Base-by-base conservation (phyloP, 495 filamentous ascomycete species). In the Wilcoxina mikolae region DNA sequence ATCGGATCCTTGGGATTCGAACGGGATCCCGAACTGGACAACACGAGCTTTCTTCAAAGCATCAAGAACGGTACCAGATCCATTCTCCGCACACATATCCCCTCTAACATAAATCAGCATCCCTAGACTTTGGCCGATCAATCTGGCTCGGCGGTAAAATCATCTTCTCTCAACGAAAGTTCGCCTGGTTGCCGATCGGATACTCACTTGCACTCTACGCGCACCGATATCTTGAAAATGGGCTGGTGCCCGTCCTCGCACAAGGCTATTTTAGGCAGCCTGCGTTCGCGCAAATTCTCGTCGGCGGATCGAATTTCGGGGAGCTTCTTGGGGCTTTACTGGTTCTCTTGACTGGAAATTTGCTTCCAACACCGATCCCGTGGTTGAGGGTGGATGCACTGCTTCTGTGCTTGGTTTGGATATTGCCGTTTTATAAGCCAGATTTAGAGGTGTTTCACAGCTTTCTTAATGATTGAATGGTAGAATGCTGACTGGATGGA, bases 221-320 rank as follows among this genome's bases (percentile, higher is more conserved):
- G 22, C 71, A 74, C 48, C 66, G 70, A 11, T 73, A 71, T 46
- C 67, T 74, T 38, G 72, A 74, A 53, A 71, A 69, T 42, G 68
- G 63, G 25, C 59, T 74, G n/a, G 67, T 67, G 1, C 71, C 70
- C 0, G 65, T 68, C 3, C 57, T 74, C 4, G 71, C 71, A 3
- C 59, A 67, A 17, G 65, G 68, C 12, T 69, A 72, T 27, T 54
- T 73, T 25, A 65, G 62, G 0, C 63, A 71, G 26, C 60, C 69
- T 0, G 67, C 71, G 11, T 74, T 69, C 64, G 66, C 68, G 22
- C 70, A 72, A 53, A 72, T 73, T 41, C 68, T 72, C 25, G 67
- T 73, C 35, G 70, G 71, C 44, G 71, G 72, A 2, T 69, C 66
- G 10, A 74, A 74, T 48, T 47, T 72, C 3, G 72, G 72, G 11